Conservation (phyloP, 345 rosid species). For the Firmiana major region DNA sequence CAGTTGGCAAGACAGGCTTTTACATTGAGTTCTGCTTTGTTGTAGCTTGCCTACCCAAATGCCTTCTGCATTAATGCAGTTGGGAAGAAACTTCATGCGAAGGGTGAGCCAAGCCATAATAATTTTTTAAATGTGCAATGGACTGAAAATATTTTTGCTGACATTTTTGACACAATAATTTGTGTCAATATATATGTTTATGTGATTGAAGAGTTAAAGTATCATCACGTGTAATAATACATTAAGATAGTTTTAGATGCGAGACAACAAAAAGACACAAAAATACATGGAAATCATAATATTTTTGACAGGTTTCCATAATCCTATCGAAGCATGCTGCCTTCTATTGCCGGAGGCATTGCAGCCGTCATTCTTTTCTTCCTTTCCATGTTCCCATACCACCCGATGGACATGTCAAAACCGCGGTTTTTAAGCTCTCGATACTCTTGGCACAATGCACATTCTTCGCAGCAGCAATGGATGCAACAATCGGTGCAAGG, state of each 20-base stretch:
- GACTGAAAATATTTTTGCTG: no score
- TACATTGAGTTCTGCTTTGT: neutral
- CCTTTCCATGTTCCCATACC: conserved; percentile 75
- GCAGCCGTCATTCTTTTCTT: conserved; percentile 33
- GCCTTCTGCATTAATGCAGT: neutral
- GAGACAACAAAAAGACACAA: no score
- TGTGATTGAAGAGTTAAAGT: no score
- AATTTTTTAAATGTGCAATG: no score
- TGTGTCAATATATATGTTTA: no score
- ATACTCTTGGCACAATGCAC: conserved; percentile 64
- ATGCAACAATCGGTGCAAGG: conserved; percentile 49
- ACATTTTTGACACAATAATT: no score
- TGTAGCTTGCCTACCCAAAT: neutral
- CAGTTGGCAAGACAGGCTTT: neutral
- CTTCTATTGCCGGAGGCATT: conserved; percentile 37
- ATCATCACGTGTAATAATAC: no score
- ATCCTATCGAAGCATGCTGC: conserved; percentile 35
- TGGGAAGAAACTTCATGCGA: neutral
- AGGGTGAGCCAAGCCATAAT: neutral
- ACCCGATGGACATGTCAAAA: conserved; percentile 59
- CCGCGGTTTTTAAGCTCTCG: conserved; percentile 58
- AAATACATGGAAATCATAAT: no score
- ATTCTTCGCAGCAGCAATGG: conserved; percentile 54
- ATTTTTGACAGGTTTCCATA: no score
- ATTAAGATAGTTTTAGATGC: no score